phyloP scores from a whole-genome alignment of 2,329 filamentous ascomycete species.

The Cadophora malorum region DNA sequence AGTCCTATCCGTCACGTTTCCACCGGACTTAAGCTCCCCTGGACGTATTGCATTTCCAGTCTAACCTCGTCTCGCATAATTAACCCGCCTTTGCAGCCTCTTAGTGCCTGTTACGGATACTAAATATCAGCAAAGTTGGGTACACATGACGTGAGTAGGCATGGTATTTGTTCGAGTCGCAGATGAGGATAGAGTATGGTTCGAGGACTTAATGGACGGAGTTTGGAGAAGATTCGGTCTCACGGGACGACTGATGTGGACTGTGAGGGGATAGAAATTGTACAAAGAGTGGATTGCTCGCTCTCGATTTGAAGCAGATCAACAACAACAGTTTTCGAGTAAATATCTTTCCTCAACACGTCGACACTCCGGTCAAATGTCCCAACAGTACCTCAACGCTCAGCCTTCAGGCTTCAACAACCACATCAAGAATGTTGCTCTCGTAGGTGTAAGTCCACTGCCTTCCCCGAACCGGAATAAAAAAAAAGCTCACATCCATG shows the following conservation, averaged over 20 bases:
- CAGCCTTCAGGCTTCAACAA: slow-evolving; percentile 42
- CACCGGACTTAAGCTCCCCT: background rate
- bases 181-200: background rate
- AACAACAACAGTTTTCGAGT: background rate
- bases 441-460: slow-evolving; percentile 52
- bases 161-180: background rate
- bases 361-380: slow-evolving; percentile 14
- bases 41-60: background rate
- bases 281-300: background rate
- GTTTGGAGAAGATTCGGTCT: background rate
- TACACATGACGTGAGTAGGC: background rate
- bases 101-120: background rate
- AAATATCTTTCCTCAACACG: background rate
- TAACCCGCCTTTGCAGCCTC: background rate
- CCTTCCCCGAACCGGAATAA: slow-evolving; percentile 23
- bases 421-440: slow-evolving; percentile 52
- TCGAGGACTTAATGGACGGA: background rate
- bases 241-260: background rate
- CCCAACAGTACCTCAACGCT: background rate
- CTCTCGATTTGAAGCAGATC: no score
- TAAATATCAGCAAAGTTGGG: background rate
- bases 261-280: background rate
- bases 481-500: slow-evolving; percentile 19
- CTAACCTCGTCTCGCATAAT: background rate
- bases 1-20: background rate